Base-by-base conservation (phyloP, 1,284 basidiomycete species). In the Marasmius fiardii region DNA sequence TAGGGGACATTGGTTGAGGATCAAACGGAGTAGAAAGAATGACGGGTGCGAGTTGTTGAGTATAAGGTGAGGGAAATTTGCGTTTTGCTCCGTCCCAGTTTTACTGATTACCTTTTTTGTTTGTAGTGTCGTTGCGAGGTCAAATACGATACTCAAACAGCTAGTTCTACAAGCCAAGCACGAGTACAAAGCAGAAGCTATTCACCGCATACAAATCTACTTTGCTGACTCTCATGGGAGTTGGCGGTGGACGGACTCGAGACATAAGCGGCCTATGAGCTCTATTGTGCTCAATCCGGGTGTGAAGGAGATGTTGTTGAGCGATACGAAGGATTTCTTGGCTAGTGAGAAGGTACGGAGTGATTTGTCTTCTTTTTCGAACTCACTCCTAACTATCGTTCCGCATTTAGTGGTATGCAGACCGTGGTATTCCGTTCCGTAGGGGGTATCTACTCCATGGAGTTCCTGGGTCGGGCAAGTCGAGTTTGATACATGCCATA, bases 81-180 rank as follows among this genome's bases (percentile, higher is more conserved):
- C 48, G 45, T 47, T 28, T 34, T 43, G n/a, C n/a, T n/a, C n/a
- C n/a, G n/a, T n/a, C n/a, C n/a, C n/a, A n/a, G n/a, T n/a, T n/a
- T n/a, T n/a, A n/a, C n/a, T n/a, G n/a, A n/a, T n/a, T n/a, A n/a
- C n/a, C n/a, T 47, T 51, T 43, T 44, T 10, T 31, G 18, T 14
- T 54, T 31, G 24, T 65, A 86, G 86, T 63, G 90, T 92, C 59
- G 86, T 92, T 39, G 90, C 89, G 8, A 81, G 90, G 35, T 86
- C 78, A 60, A 91, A 92, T 72, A 79, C 81, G 43, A 86, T 92
- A 64, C 79, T 92, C 63, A 92, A 92, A 71, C 87, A 90, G 70
- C 85, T 92, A 57, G 88, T 92, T 39, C 80, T 91, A n/a, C 86
- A 90, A 64, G 89, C 89, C n/a, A 92, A 92, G 75, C 82, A 81